These are phyloP conservation scores for Aspergillus neoniger DNA, from an alignment of 2,329 filamentous ascomycete genomes.

Conservation along the genomic window DNA sequence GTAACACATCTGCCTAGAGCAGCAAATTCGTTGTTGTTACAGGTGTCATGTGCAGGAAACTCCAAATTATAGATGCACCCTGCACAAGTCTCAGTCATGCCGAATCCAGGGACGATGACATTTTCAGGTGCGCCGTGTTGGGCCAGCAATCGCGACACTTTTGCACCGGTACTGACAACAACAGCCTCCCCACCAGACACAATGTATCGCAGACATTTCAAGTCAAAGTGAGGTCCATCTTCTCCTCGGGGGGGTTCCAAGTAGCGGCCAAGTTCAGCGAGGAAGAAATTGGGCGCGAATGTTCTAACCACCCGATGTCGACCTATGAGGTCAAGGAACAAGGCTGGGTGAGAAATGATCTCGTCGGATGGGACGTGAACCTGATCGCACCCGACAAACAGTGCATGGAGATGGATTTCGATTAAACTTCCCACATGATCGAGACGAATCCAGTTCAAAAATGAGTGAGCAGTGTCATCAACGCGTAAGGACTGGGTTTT, in stretches of 20 bases:
- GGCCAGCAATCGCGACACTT: constrained; percentile 28
- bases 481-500: constrained; percentile 34
- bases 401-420: constrained; percentile 56
- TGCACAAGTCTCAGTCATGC: constrained; percentile 55
- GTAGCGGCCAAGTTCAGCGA: constrained; percentile 7
- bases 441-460: constrained; percentile 54
- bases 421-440: constrained; percentile 58
- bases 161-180: constrained; percentile 38
- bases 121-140: constrained; percentile 42
- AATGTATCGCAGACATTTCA: constrained; percentile 11
- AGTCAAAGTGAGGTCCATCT: not conserved
- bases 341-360: constrained; percentile 33
- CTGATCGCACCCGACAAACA: constrained; percentile 21
- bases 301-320: constrained; percentile 34
- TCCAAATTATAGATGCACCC: constrained; percentile 48
- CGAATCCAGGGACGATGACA: constrained; percentile 34
- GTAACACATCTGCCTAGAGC: constrained; percentile 24
- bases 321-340: constrained; percentile 46
- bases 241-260: not conserved
- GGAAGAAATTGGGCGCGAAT: constrained; percentile 32
- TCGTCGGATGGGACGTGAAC: constrained; percentile 22
- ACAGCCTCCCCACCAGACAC: constrained; percentile 52
- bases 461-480: constrained; percentile 10
- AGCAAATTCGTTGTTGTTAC: constrained; percentile 31
- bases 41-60: constrained; percentile 46